Percentiles rank a stretch among this genome's conserved stretches.
Evolutionary conservation across 257 asterid species (phyloP).

Genomic region (Solanum medicagineum): DNA sequence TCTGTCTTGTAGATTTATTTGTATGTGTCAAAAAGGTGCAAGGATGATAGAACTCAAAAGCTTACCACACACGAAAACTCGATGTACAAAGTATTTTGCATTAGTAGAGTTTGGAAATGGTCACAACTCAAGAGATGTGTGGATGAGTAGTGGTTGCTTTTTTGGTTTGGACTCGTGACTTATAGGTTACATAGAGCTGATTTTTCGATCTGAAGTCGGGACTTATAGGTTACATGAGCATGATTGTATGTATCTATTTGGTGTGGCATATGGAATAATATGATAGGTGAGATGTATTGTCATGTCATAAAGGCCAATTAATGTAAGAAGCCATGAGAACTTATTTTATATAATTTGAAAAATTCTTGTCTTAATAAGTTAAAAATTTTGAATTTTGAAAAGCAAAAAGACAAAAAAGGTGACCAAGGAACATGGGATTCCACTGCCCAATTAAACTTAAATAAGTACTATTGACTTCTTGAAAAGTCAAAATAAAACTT

Average conservation of each 20-base stretch:
- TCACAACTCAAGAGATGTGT: too few species aligned
- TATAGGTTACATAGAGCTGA: neutral
- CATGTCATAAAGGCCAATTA: neutral
- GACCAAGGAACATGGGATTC: slow-evolving; percentile 1
- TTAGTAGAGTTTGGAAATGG: neutral
- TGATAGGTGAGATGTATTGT: neutral
- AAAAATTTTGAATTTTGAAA: neutral
- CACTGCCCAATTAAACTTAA: neutral
- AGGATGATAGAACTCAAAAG: neutral
- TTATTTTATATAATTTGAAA: neutral
- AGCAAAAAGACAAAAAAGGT: neutral
- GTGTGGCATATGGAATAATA: neutral
- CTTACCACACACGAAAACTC: accelerated
- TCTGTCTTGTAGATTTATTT: neutral
- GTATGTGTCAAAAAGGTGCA: neutral
- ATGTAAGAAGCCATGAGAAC: neutral
- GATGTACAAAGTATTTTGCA: accelerated
- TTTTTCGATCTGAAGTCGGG: too few species aligned
- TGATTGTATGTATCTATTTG: neutral
- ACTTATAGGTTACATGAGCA: neutral
- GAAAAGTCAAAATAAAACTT: neutral
- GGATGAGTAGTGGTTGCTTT: too few species aligned
- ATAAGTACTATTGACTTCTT: neutral
- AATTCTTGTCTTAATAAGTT: neutral
- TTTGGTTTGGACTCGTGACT: neutral